phyloP scores from a whole-genome alignment of 345 rosid species.

The Aquilaria sinensis region DNA sequence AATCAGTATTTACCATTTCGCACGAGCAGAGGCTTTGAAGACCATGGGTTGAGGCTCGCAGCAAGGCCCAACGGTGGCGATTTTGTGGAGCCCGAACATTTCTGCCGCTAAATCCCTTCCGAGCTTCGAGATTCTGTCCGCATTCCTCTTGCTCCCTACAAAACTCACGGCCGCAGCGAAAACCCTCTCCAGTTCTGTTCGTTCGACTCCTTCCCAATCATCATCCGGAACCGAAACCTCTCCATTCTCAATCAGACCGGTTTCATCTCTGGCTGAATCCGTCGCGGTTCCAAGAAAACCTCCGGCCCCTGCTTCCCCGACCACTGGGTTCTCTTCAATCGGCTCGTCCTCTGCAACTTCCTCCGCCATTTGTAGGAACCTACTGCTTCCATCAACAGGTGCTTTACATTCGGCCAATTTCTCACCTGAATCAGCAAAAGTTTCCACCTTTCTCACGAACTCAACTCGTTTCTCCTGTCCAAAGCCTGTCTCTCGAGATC shows the following conservation, averaged over 20 bases:
- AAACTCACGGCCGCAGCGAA: slow-evolving; percentile 35
- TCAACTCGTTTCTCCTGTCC: slow-evolving; percentile 14
- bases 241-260: slow-evolving; percentile 1
- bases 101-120: slow-evolving; percentile 20
- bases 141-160: slow-evolving; percentile 26
- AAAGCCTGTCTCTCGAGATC: neutral
- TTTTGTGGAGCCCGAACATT: slow-evolving; percentile 46
- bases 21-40: slow-evolving; percentile 40
- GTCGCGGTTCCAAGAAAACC: neutral
- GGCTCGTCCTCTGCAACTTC: neutral
- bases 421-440: slow-evolving; percentile 13
- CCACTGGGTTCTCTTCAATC: neutral
- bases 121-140: slow-evolving; percentile 15
- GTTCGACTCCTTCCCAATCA: slow-evolving; percentile 55
- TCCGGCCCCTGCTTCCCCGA: neutral
- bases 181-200: slow-evolving; percentile 31
- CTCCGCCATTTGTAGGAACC: slow-evolving; percentile 3
- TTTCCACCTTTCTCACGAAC: slow-evolving; percentile 14
- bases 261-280: slow-evolving; percentile 1
- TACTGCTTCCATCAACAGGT: neutral
- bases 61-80: slow-evolving; percentile 53
- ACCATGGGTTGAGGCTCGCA: slow-evolving; percentile 35
- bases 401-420: neutral
- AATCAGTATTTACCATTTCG: slow-evolving; percentile 34
- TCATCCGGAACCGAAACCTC: slow-evolving; percentile 19